These are phyloP conservation scores for Ascoidea rubescens DNA, from an alignment of 805 yeast species.

Conservation along the genomic window DNA sequence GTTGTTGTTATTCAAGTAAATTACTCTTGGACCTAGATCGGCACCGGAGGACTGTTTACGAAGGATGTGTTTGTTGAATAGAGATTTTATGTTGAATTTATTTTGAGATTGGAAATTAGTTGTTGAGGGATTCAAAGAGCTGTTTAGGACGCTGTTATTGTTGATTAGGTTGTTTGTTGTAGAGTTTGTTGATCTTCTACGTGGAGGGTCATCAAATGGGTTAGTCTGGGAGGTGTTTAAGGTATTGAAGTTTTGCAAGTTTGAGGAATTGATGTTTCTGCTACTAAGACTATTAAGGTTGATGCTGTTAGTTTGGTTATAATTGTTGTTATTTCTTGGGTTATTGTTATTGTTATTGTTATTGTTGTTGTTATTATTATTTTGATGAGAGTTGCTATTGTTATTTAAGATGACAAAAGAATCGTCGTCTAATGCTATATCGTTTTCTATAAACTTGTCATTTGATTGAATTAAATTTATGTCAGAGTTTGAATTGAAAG, in stretches of 20 bases:
- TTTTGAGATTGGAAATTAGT: conserved; percentile 10
- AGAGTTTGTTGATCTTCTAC: conserved; percentile 6
- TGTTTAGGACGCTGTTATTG: not conserved
- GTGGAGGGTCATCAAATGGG: conserved; percentile 4
- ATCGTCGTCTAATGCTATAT: conserved; percentile 12
- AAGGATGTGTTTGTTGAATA: conserved; percentile 22
- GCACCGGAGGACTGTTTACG: conserved; percentile 15
- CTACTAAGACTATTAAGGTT: not conserved
- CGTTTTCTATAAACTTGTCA: conserved; percentile 23
- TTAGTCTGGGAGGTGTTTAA: not conserved
- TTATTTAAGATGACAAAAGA: not conserved
- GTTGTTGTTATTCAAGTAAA: conserved; percentile 48
- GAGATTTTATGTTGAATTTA: conserved; percentile 22
- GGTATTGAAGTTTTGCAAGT: conserved; percentile 6
- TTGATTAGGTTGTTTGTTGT: conserved; percentile 7
- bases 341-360: not conserved
- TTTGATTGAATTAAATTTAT: conserved; percentile 3
- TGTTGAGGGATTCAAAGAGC: not conserved
- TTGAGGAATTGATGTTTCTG: not conserved
- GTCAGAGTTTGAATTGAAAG: not conserved
- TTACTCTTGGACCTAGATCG: conserved; percentile 41
- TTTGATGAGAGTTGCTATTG: not conserved
- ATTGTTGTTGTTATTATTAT: not conserved
- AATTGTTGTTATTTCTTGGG: not conserved
- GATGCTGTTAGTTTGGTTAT: not conserved